A percentile compares a stretch with the other conserved stretches of the same genome.
Conservation (phyloP, 179 eudicot genomes). For the Pouteria campechiana region DNA sequence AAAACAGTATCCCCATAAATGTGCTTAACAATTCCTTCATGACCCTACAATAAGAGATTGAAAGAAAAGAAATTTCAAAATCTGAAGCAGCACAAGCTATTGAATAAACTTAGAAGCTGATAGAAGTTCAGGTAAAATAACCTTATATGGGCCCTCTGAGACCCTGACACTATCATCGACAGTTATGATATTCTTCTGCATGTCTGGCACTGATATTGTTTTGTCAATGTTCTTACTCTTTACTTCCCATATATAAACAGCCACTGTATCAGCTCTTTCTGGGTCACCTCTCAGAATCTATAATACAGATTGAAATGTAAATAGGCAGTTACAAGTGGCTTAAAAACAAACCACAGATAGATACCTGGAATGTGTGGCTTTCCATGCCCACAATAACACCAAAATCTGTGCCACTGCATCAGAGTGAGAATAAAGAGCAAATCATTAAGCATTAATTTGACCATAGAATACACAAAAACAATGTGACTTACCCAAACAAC, state of each 20-base stretch:
- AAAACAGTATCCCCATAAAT: conserved; percentile 68
- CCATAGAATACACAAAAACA: not conserved
- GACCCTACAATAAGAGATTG: conserved; percentile 48
- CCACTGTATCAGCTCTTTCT: conserved; percentile 43
- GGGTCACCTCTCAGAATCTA: conserved; percentile 64
- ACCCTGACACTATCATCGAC: conserved; percentile 57
- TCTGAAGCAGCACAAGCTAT: too few species aligned
- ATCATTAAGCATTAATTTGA: not conserved
- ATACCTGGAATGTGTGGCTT: conserved; percentile 74
- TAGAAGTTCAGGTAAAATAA: too few species aligned
- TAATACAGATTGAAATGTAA: conserved; percentile 8
- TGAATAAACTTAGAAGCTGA: too few species aligned
- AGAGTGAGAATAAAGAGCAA: not conserved
- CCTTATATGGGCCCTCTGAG: conserved; percentile 79
- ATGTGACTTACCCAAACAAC: conserved; percentile 51
- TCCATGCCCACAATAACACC: conserved; percentile 75
- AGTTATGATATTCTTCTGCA: conserved; percentile 47
- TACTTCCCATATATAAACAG: conserved; percentile 32
- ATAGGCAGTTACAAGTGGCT: not conserved
- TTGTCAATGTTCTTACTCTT: conserved; percentile 55
- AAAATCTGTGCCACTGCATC: conserved; percentile 68
- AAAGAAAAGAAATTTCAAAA: too few species aligned
- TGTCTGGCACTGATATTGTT: conserved; percentile 75
- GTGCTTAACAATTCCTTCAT: conserved; percentile 70
- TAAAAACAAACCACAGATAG: not conserved